A percentile compares a stretch with the other conserved stretches of the same genome.
Evolutionary conservation across 768 basidiomycete species (phyloP).

Genomic region (Lyophyllum decastes): DNA sequence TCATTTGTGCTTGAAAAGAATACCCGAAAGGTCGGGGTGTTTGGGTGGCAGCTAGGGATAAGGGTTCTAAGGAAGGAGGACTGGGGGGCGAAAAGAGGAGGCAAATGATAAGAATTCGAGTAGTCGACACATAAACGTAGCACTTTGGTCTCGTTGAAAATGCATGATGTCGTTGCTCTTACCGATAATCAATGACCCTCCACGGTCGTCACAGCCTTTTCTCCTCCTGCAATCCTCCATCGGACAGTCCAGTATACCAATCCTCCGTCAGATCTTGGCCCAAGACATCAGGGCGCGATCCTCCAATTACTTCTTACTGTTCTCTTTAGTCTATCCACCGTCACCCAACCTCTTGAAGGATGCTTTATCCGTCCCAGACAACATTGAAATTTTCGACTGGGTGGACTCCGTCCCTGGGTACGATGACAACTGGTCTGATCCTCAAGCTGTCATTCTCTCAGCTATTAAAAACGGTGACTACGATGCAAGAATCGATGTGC

Average conservation of each 20-base stretch:
- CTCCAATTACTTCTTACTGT: conserved; percentile 39
- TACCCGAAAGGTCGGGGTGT: conserved; percentile 49
- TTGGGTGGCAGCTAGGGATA: conserved; percentile 54
- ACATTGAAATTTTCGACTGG: conserved; percentile 50
- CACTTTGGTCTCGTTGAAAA: background rate
- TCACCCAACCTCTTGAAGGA: conserved; percentile 34
- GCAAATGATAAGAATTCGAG: conserved; percentile 8
- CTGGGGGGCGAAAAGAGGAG: conserved; percentile 39
- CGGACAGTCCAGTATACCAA: conserved; percentile 56
- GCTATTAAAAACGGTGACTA: conserved; percentile 41
- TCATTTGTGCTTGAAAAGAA: conserved; percentile 53
- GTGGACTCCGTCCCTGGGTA: conserved; percentile 57
- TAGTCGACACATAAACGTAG: background rate
- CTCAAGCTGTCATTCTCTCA: conserved; percentile 37
- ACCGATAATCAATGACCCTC: conserved; percentile 17
- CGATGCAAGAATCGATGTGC: conserved; percentile 9
- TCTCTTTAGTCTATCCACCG: conserved; percentile 60
- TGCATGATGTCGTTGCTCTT: conserved; percentile 19
- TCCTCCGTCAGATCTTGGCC: conserved; percentile 49
- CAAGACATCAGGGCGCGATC: conserved; percentile 20
- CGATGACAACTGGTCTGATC: conserved; percentile 31
- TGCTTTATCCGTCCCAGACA: conserved; percentile 22
- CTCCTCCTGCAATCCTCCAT: conserved; percentile 61
- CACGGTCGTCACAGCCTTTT: conserved; percentile 37
- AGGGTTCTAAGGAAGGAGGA: conserved; percentile 43